Percentiles rank a stretch among this genome's conserved stretches.
These are phyloP conservation scores for Sphagnum fallax DNA, from an alignment of 228 moss, liverwort and hornwort genomes.

Conservation along the genomic window DNA sequence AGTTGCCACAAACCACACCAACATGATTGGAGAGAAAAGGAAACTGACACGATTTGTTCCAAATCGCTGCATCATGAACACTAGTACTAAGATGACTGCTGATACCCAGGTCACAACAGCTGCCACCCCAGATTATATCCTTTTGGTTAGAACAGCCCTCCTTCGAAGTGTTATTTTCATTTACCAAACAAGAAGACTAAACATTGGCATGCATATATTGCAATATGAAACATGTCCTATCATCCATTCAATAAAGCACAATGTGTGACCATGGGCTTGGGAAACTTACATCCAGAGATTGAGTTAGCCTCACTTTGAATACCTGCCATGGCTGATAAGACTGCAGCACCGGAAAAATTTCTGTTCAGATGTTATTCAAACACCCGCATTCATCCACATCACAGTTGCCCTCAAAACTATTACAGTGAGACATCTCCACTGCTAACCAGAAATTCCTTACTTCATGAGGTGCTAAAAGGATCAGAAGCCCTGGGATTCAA, in stretches of 20 bases:
- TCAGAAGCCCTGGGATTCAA: no score
- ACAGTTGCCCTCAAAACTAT: no score
- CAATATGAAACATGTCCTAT: no score
- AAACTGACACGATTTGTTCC: constrained; percentile 59
- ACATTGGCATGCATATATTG: no score
- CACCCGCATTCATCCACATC: no score
- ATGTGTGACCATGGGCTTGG: no score
- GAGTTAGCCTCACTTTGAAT: constrained; percentile 49
- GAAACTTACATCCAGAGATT: constrained; percentile 32
- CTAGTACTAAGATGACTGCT: constrained; percentile 43
- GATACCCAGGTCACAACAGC: constrained; percentile 59
- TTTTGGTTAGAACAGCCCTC: neutral
- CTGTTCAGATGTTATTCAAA: no score
- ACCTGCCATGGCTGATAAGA: constrained; percentile 75
- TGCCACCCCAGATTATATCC: constrained; percentile 29
- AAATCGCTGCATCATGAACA: constrained; percentile 61
- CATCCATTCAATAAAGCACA: no score
- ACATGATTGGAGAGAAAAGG: constrained; percentile 67
- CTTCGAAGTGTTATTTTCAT: neutral
- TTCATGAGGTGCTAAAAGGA: no score
- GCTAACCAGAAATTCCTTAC: no score
- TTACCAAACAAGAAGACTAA: no score
- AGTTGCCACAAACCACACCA: constrained; percentile 45
- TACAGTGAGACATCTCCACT: no score
- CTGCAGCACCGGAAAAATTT: constrained; percentile 21